A percentile compares a stretch with the other conserved stretches of the same genome.
phyloP scores from a whole-genome alignment of 108 stramenopile species.

The Cyclotella choctawhatcheeana region DNA sequence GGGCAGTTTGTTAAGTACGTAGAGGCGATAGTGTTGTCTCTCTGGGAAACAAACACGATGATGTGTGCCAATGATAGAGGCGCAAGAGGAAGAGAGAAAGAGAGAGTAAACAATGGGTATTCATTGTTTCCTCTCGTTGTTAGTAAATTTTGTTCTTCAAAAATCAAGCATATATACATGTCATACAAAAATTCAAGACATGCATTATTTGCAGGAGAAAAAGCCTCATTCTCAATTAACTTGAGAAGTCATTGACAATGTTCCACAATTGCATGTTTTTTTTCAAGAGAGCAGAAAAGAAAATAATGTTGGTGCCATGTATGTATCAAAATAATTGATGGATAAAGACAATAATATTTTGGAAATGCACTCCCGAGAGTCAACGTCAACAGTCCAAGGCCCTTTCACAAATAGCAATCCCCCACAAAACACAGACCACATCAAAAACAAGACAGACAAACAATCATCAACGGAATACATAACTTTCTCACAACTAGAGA shows the following conservation, averaged over 20 bases:
- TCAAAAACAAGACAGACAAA: constrained; percentile 4
- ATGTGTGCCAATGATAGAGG: too few relatives aligned
- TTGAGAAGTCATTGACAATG: constrained; percentile 44
- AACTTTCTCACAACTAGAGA: not conserved
- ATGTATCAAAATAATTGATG: too few relatives aligned
- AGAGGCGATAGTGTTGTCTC: constrained; percentile 84
- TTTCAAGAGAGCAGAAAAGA: constrained; percentile 9
- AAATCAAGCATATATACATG: too few relatives aligned
- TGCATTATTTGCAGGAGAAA: not conserved
- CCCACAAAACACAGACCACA: not conserved
- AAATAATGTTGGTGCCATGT: constrained; percentile 2
- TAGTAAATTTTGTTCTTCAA: too few relatives aligned
- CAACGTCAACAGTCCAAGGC: too few relatives aligned
- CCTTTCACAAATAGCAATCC: too few relatives aligned
- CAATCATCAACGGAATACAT: not conserved
- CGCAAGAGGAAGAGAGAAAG: too few relatives aligned
- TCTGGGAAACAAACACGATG: constrained; percentile 56
- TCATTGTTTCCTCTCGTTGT: too few relatives aligned
- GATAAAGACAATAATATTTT: too few relatives aligned
- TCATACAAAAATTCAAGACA: constrained; percentile 37
- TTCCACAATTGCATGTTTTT: constrained; percentile 11
- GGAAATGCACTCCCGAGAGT: too few relatives aligned
- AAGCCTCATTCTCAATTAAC: constrained; percentile 20
- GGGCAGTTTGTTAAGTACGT: constrained; percentile 70
- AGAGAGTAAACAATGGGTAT: too few relatives aligned